phyloP scores from a whole-genome alignment of 2,329 filamentous ascomycete genomes.

The Talaromyces pinophilus region DNA sequence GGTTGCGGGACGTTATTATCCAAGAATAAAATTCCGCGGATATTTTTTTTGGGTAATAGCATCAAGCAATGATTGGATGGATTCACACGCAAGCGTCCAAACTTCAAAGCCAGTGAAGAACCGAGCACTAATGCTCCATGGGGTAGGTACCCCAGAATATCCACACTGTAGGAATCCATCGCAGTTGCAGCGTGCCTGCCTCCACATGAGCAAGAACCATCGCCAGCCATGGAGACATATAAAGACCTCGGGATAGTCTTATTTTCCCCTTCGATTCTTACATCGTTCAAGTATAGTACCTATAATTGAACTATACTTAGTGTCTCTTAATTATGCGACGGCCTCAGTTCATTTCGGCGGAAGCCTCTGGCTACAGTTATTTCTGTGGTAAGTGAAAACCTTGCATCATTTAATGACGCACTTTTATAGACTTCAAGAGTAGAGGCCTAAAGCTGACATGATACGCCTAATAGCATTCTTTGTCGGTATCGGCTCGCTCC shows the following conservation, averaged over 20 bases:
- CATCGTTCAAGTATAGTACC: not conserved
- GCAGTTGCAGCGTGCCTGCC: not conserved
- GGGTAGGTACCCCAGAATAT: not conserved
- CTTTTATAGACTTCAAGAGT: not conserved
- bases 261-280: not conserved
- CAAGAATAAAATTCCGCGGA: not conserved
- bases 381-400: not conserved
- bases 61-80: not conserved
- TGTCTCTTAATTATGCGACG: not conserved
- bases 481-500: not conserved
- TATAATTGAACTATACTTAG: not conserved
- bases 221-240: not conserved
- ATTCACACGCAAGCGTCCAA: not conserved
- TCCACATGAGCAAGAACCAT: not conserved
- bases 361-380: not conserved
- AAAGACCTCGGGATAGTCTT: not conserved
- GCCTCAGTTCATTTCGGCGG: conserved; percentile 1
- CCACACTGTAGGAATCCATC: not conserved
- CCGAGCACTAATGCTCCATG: not conserved
- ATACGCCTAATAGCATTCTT: not conserved
- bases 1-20: not conserved
- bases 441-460: not conserved
- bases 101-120: not conserved
- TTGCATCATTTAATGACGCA: not conserved
- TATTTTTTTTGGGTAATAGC: not conserved